phyloP scores from a whole-genome alignment of 2,329 filamentous ascomycete species.

The Gliomastix tumulicola region DNA sequence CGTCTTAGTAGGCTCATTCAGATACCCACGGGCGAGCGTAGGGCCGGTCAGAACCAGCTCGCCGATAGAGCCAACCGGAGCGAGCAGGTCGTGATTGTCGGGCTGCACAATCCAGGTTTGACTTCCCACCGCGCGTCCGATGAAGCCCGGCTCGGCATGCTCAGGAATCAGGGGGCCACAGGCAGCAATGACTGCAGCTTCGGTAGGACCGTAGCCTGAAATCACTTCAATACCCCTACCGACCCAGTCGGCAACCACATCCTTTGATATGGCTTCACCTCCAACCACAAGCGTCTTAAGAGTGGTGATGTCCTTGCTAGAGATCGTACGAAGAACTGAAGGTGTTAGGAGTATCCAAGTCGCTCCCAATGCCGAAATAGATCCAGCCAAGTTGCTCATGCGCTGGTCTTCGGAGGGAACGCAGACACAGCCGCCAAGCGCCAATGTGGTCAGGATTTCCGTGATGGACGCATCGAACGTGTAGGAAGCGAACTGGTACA shows the following conservation, averaged over 20 bases:
- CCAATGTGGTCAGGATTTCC: conserved; percentile 10
- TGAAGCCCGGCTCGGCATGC: conserved; percentile 1
- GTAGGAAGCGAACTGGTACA: conserved; percentile 19
- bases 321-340: conserved; percentile 11
- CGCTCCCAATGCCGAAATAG: conserved; percentile 7
- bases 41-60: conserved; percentile 32
- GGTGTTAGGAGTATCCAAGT: conserved; percentile 12
- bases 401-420: conserved; percentile 29
- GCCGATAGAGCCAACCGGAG: conserved; percentile 15
- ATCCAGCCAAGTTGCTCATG: conserved; percentile 21
- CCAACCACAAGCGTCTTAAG: conserved; percentile 13
- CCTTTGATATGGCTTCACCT: conserved; percentile 14
- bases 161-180: conserved; percentile 22
- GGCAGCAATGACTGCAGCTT: conserved; percentile 19
- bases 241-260: conserved; percentile 11
- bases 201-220: conserved; percentile 34
- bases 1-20: conserved; percentile 25
- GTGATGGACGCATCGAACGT: conserved; percentile 21
- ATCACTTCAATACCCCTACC: too few species aligned
- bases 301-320: conserved; percentile 9
- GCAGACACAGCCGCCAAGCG: conserved; percentile 20
- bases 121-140: conserved; percentile 5
- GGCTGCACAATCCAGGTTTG: conserved; percentile 13
- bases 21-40: conserved; percentile 39
- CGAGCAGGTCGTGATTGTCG: conserved; percentile 9